A percentile compares a stretch with the other conserved stretches of the same genome.
phyloP scores from a whole-genome alignment of 176 grass and related monocot genomes.

The Ensete ventricosum region DNA sequence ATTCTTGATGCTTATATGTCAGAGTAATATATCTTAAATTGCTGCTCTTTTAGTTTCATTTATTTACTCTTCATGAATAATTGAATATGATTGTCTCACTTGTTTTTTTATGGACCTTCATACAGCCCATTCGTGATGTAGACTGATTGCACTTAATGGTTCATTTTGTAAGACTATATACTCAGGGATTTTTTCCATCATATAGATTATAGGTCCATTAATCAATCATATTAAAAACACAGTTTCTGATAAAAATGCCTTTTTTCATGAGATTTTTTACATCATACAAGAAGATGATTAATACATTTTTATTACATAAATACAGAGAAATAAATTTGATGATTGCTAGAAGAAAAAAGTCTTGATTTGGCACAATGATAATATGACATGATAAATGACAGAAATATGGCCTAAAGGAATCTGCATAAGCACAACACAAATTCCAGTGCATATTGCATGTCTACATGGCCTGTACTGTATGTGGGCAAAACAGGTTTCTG shows the following conservation, averaged over 20 bases:
- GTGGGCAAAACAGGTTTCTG: neutral
- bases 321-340: no score
- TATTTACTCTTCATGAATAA: neutral
- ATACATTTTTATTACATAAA: neutral
- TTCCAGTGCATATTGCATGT: neutral
- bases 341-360: neutral
- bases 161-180: neutral
- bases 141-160: neutral
- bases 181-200: neutral
- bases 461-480: neutral
- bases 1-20: conserved; percentile 67
- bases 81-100: neutral
- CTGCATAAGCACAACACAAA: neutral
- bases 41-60: conserved; percentile 9
- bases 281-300: neutral
- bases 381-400: neutral
- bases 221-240: neutral
- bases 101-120: neutral
- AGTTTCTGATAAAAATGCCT: neutral
- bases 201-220: neutral
- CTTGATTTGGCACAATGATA: neutral
- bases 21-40: conserved; percentile 32
- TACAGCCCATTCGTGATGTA: neutral
- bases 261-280: neutral
- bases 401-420: neutral